Percentiles rank a stretch among this genome's conserved stretches.
phyloP scores from a whole-genome alignment of 148 eudicot genomes.

The Persicaria tinctoria region DNA sequence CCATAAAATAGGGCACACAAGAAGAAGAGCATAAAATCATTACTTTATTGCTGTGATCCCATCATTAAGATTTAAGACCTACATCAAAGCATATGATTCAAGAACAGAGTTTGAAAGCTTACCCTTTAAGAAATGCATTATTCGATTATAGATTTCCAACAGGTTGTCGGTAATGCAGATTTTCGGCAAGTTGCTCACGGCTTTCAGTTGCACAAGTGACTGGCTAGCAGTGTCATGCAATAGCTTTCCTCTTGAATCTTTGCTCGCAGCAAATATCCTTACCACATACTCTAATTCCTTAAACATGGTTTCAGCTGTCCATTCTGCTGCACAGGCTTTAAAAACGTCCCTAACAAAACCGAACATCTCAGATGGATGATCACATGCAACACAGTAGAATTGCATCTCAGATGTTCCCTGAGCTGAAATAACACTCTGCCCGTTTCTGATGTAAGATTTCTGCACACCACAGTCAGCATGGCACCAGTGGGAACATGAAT shows the following conservation, averaged over 20 bases:
- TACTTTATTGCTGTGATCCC: too few species aligned
- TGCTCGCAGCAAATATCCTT: slow-evolving; percentile 64
- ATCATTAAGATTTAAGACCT: too few species aligned
- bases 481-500: slow-evolving; percentile 91
- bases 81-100: neutral
- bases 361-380: slow-evolving; percentile 92
- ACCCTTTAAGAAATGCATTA: neutral
- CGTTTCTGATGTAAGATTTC: slow-evolving; percentile 69
- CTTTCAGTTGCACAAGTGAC: slow-evolving; percentile 51
- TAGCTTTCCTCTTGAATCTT: slow-evolving; percentile 62
- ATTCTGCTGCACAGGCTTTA: slow-evolving; percentile 57
- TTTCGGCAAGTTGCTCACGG: slow-evolving; percentile 41
- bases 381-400: slow-evolving; percentile 88
- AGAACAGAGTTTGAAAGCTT: neutral
- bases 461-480: slow-evolving; percentile 84
- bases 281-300: slow-evolving; percentile 78
- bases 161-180: slow-evolving; percentile 25
- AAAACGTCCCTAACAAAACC: slow-evolving; percentile 97
- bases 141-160: neutral
- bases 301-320: slow-evolving; percentile 60
- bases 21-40: too few species aligned
- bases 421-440: slow-evolving; percentile 46
- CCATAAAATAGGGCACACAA: too few species aligned
- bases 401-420: slow-evolving; percentile 69
- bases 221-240: slow-evolving; percentile 54